A percentile compares a stretch with the other conserved stretches of the same genome.
Evolutionary conservation across 495 filamentous ascomycete genomes (phyloP).

Genomic region (Niebla homalea): DNA sequence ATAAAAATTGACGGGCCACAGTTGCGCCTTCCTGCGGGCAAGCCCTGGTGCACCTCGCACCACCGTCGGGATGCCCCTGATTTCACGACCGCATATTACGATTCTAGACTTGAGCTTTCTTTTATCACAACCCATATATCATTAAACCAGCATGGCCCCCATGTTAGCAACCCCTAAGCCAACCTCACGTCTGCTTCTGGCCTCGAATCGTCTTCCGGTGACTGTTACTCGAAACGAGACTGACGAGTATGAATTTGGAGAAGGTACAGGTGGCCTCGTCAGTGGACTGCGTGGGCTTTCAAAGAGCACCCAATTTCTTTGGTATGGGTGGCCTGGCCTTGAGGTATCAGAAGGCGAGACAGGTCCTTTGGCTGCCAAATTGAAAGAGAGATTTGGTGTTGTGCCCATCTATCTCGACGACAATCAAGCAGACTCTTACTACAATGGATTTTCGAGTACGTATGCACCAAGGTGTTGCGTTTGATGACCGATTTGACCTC

Average conservation of each 20-base stretch:
- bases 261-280: constrained; percentile 91
- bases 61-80: no score
- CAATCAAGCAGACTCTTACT: constrained; percentile 65
- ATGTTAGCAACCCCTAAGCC: constrained; percentile 1
- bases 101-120: no score
- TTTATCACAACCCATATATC: no score
- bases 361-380: constrained; percentile 44
- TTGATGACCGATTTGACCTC: neutral
- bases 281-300: constrained; percentile 80
- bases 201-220: constrained; percentile 89
- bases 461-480: constrained; percentile 10
- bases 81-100: no score
- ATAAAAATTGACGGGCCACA: no score
- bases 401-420: constrained; percentile 69
- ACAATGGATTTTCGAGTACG: constrained; percentile 81
- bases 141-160: neutral
- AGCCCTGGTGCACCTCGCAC: no score
- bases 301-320: constrained; percentile 85
- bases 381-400: constrained; percentile 61
- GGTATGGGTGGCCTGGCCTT: constrained; percentile 95
- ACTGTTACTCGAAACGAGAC: constrained; percentile 86
- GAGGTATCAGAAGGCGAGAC: constrained; percentile 65
- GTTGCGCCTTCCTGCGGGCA: no score
- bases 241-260: constrained; percentile 72
- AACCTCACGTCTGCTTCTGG: constrained; percentile 48